Base-by-base conservation (phyloP, 1,284 basidiomycete genomes). In the Filobasidium uniguttulatum region DNA sequence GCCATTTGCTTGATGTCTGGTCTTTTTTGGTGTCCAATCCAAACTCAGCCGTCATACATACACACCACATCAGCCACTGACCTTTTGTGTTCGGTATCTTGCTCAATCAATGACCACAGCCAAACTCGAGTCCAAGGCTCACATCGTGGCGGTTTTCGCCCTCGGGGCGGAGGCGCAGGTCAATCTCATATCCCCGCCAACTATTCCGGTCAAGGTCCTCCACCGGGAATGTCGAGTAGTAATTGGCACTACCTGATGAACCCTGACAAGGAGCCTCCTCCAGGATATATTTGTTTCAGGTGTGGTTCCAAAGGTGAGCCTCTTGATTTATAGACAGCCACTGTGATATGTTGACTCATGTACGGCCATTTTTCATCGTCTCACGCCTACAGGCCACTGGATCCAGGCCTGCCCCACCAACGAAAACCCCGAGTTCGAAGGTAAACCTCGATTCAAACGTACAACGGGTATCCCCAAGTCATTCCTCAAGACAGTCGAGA, bases 371-470 rank as follows among this genome's bases (percentile, higher is more conserved):
- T 23, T 20, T 41, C 14, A 34, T 44, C 20, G 28, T 34, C 35
- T 15, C 31, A 33, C 51, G 48, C 26, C 15, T 43, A 43, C 29
- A 91, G 88, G 90, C 26, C 94, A 99, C 64, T 98, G 94, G 94
- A 99, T 99, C 58, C 93, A 99, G 67, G 88, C 94, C 58, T 99
- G 94, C 64, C 94, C 94, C 0, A 94, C 89, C 3, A 97, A 97
- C 65, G 89, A 86, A 59, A 88, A 98, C 66, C 83, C 86, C 31
- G 87, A 91, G 30, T 94, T 82, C 58, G 88, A 94, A 68, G 86
- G 97, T 61, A 76, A 85, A 53, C 93, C 93, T 47, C 82, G 91
- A 26, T 91, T 97, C 66, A 97, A 97, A 66, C 80, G 94, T 48
- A 97, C 94, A 2, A 98, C 94, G 3, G 94, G 94, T 71, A 94